Evolutionary conservation across 371 early-diverging fungal species (phyloP).

Genomic region (Mortierella sp.): DNA sequence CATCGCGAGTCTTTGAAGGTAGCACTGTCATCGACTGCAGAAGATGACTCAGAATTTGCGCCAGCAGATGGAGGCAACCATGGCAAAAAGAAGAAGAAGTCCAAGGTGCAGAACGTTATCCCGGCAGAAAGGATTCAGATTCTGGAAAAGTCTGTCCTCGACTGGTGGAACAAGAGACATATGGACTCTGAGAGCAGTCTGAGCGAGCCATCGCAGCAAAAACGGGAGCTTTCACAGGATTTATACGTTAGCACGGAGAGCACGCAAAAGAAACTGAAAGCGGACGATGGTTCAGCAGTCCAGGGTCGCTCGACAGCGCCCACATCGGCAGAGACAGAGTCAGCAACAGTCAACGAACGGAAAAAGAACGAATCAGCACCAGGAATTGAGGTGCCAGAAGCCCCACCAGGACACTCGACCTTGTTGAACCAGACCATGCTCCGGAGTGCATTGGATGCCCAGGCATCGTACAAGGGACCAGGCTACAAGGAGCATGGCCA

Average conservation of each 20-base stretch:
- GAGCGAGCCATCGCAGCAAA: neutral
- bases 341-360: neutral
- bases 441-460: constrained; percentile 24
- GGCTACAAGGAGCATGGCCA: constrained; percentile 48
- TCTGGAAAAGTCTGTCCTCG: constrained; percentile 23
- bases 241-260: too few relatives aligned
- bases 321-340: neutral
- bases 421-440: constrained; percentile 18
- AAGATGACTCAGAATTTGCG: neutral
- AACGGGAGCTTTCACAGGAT: too few relatives aligned
- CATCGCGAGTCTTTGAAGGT: neutral
- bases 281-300: too few relatives aligned
- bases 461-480: constrained; percentile 27
- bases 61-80: neutral
- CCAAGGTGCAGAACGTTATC: constrained; percentile 23
- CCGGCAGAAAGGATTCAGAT: constrained; percentile 26
- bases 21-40: neutral
- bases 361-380: neutral
- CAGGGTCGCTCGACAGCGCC: neutral
- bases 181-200: neutral
- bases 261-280: constrained; percentile 11
- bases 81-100: constrained; percentile 11
- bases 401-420: constrained; percentile 37
- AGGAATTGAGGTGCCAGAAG: constrained; percentile 12
- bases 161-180: constrained; percentile 28